phyloP scores from a whole-genome alignment of 495 filamentous ascomycete species.

The Aspergillus ostianus region DNA sequence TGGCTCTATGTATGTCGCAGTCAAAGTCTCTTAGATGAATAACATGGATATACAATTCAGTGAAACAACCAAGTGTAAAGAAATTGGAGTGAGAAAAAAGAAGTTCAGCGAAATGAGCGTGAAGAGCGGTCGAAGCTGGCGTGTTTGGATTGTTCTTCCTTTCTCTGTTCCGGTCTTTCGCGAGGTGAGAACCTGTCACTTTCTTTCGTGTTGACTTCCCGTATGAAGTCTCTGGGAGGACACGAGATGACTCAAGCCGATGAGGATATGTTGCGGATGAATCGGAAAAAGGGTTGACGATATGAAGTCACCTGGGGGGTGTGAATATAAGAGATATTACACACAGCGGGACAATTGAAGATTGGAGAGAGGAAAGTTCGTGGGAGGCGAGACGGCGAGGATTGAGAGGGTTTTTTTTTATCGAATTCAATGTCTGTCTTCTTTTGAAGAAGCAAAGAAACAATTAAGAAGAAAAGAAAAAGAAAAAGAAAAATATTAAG shows the following conservation, averaged over 20 bases:
- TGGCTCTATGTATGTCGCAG: conserved; percentile 36
- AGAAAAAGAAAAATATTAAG: conserved; percentile 21
- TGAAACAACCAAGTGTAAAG: conserved; percentile 23
- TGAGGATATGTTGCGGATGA: neutral
- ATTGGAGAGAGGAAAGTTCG: conserved; percentile 3
- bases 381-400: conserved; percentile 9
- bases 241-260: neutral
- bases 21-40: conserved; percentile 43
- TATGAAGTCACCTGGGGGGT: neutral
- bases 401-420: conserved; percentile 3
- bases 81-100: conserved; percentile 21
- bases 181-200: conserved; percentile 10
- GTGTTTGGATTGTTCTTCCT: conserved; percentile 12
- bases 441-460: conserved; percentile 3
- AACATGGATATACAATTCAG: conserved; percentile 38
- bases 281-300: neutral
- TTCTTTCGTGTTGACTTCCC: conserved; percentile 7
- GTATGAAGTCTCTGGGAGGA: neutral
- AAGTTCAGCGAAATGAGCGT: conserved; percentile 15
- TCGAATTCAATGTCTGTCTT: conserved; percentile 3
- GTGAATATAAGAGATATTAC: neutral
- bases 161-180: conserved; percentile 18
- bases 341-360: neutral
- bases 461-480: conserved; percentile 6
- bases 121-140: conserved; percentile 23